These are phyloP conservation scores for Apium graveolens DNA, from an alignment of 129 eudicot genomes.

Conservation along the genomic window DNA sequence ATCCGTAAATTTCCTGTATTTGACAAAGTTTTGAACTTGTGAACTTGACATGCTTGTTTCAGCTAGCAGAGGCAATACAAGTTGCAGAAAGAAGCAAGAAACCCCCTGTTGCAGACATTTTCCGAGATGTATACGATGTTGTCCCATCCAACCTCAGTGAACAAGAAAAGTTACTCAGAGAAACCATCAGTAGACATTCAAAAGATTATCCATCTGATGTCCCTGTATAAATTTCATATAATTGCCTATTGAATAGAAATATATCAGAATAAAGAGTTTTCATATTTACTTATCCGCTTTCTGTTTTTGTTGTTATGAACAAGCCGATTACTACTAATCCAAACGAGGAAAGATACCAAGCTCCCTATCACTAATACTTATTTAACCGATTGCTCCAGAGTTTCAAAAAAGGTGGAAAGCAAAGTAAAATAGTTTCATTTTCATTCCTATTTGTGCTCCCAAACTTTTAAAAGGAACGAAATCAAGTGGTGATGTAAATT, in stretches of 20 bases:
- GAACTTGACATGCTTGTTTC: neutral
- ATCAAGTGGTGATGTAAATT: too few species aligned
- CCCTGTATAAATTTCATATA: slow-evolving; percentile 4
- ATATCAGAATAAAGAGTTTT: neutral
- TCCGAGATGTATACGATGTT: slow-evolving; percentile 63
- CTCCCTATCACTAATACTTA: neutral
- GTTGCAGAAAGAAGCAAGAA: slow-evolving; percentile 59
- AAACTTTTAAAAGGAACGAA: too few species aligned
- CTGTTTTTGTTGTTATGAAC: neutral
- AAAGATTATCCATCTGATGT: slow-evolving; percentile 42
- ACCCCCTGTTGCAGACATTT: slow-evolving; percentile 53
- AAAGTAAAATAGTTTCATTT: too few species aligned
- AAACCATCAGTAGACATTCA: slow-evolving; percentile 31
- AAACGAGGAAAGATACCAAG: neutral
- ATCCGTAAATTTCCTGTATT: neutral
- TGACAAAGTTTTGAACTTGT: neutral
- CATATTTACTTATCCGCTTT: neutral
- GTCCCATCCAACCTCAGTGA: slow-evolving; percentile 51
- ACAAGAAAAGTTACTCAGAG: slow-evolving; percentile 49
- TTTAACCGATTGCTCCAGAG: too few species aligned
- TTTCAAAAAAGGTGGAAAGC: too few species aligned
- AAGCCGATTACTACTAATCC: neutral
- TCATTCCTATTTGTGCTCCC: too few species aligned
- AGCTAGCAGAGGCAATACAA: slow-evolving; percentile 71
- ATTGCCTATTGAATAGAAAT: neutral